Evolutionary conservation across 176 grass and related monocot genomes (phyloP).

Genomic region (Carex parvula): DNA sequence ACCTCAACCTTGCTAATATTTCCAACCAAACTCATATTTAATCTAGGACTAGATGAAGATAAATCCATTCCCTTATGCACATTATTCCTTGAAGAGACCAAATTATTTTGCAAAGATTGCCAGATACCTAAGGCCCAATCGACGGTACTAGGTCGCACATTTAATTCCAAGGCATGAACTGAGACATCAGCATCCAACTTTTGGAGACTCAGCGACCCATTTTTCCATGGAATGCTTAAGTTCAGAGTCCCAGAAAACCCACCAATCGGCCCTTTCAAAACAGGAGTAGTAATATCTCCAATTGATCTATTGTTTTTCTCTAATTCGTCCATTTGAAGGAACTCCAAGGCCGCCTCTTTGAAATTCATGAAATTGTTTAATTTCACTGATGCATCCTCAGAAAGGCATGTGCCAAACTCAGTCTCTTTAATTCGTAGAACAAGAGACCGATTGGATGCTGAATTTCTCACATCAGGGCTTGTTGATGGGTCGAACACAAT

Average conservation of each 20-base stretch:
- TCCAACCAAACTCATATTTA: constrained; percentile 34
- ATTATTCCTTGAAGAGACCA: constrained; percentile 26
- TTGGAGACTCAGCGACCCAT: constrained; percentile 66
- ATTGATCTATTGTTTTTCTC: constrained; percentile 32
- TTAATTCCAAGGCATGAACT: constrained; percentile 70
- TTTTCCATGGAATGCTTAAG: constrained; percentile 94
- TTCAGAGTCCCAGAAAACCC: constrained; percentile 83
- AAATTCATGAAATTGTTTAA: constrained; percentile 90
- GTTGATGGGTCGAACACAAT: constrained; percentile 74
- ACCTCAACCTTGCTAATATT: constrained; percentile 27
- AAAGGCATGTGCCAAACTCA: constrained; percentile 73
- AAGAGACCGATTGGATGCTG: constrained; percentile 47
- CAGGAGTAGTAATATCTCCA: constrained; percentile 44
- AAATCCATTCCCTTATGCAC: constrained; percentile 38
- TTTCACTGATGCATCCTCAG: constrained; percentile 51
- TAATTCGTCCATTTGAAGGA: constrained; percentile 76
- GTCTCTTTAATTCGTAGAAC: constrained; percentile 84
- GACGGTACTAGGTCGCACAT: constrained; percentile 66
- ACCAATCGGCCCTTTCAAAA: constrained; percentile 76
- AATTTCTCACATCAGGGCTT: constrained; percentile 36
- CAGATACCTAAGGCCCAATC: constrained; percentile 55
- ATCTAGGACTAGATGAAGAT: constrained; percentile 31
- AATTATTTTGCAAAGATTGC: constrained; percentile 51
- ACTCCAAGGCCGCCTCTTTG: constrained; percentile 64
- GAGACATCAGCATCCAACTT: constrained; percentile 80